phyloP scores from a whole-genome alignment of 352 stramenopile genomes.

The Globisporangium sylvaticum region DNA sequence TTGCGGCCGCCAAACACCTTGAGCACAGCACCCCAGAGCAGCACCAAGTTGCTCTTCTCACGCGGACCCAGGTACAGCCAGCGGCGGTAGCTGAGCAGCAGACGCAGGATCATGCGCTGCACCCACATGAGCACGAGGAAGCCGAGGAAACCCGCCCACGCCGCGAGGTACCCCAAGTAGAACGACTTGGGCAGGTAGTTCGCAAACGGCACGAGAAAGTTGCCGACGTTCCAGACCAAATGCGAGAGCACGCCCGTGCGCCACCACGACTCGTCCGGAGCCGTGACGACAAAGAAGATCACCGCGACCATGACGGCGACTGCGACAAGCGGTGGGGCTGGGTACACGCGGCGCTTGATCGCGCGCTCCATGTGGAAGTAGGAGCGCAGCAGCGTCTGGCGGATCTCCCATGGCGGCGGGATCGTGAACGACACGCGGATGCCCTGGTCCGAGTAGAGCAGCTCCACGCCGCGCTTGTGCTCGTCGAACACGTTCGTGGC shows the following conservation, averaged over 20 bases:
- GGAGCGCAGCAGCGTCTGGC: slow-evolving; percentile 51
- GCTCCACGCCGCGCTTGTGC: slow-evolving; percentile 83
- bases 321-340: slow-evolving; percentile 59
- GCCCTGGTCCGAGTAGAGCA: slow-evolving; percentile 81
- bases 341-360: slow-evolving; percentile 71
- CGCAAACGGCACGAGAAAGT: slow-evolving; percentile 73
- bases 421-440: slow-evolving; percentile 85
- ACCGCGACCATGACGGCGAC: slow-evolving; percentile 55
- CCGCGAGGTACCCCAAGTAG: slow-evolving; percentile 82
- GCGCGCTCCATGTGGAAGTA: slow-evolving; percentile 73
- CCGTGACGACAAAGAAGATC: slow-evolving; percentile 55
- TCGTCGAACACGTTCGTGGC: slow-evolving; percentile 83
- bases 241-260: slow-evolving; percentile 68
- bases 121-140: slow-evolving; percentile 82
- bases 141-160: slow-evolving; percentile 75
- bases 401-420: slow-evolving; percentile 71
- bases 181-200: slow-evolving; percentile 56
- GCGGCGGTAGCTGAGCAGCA: slow-evolving; percentile 83
- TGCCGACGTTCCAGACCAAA: slow-evolving; percentile 76
- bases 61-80: slow-evolving; percentile 81
- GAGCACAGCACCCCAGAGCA: slow-evolving; percentile 70
- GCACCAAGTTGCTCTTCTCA: slow-evolving; percentile 63
- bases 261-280: slow-evolving; percentile 82
- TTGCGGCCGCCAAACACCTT: slow-evolving; percentile 81
- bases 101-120: slow-evolving; percentile 76